Conservation (phyloP, 345 rosid genomes). For the Salix purpurea region DNA sequence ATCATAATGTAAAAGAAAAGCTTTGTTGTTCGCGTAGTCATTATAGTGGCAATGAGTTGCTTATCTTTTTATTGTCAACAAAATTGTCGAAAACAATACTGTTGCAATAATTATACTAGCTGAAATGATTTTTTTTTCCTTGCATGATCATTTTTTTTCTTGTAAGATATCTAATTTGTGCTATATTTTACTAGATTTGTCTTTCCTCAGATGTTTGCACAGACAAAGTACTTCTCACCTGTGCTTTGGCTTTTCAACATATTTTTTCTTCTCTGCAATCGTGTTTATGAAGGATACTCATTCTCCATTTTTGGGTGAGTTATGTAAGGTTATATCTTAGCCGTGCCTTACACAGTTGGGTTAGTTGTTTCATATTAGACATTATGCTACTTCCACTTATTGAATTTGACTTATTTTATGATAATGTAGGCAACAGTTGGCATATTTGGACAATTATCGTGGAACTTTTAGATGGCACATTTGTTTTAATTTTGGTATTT, state of each 20-base stretch:
- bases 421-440: conserved; percentile 53
- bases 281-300: conserved; percentile 81
- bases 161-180: conserved; percentile 10
- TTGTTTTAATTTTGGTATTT: conserved; percentile 88
- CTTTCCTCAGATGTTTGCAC: conserved; percentile 56
- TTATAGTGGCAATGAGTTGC: neutral
- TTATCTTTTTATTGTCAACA: neutral
- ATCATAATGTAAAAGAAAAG: neutral
- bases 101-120: neutral
- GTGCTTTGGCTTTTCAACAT: conserved; percentile 72
- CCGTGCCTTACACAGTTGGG: neutral
- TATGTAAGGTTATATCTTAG: neutral
- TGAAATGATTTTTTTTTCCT: too few species aligned
- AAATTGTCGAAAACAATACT: neutral
- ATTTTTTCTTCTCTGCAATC: conserved; percentile 70
- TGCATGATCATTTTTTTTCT: neutral
- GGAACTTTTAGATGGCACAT: conserved; percentile 97
- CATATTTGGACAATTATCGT: conserved; percentile 66
- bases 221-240: conserved; percentile 46
- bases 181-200: conserved; percentile 29
- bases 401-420: conserved; percentile 6
- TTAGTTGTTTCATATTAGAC: neutral
- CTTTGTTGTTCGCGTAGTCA: neutral
- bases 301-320: conserved; percentile 84
- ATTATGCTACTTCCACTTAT: conserved; percentile 2